Percentiles rank a stretch among this genome's conserved stretches.
These are phyloP conservation scores for Actinomortierella wolfii DNA, from an alignment of 371 early-diverging fungal genomes.

Conservation along the genomic window DNA sequence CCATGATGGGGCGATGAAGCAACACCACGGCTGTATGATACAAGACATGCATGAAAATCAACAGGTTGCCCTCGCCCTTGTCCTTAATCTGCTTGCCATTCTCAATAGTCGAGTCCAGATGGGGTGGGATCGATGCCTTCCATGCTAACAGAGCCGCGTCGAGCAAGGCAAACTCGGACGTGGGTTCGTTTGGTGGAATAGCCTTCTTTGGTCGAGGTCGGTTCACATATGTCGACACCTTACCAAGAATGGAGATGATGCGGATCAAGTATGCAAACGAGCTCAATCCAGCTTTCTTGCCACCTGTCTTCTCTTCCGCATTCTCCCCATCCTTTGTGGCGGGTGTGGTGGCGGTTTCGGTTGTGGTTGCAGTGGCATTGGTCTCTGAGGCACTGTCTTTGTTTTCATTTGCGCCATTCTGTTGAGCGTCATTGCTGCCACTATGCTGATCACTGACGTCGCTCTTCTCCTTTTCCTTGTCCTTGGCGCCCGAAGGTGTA, in stretches of 20 bases:
- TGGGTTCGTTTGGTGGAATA: constrained; percentile 45
- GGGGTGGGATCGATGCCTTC: constrained; percentile 50
- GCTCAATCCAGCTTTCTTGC: constrained; percentile 13
- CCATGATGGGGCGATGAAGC: constrained; percentile 52
- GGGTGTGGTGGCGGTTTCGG: neutral
- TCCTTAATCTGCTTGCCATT: constrained; percentile 43
- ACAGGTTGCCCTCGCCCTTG: constrained; percentile 34
- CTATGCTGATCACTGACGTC: too few species aligned
- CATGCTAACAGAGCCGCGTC: constrained; percentile 52
- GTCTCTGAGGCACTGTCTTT: neutral
- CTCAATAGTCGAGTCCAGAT: constrained; percentile 49
- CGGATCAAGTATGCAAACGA: constrained; percentile 46
- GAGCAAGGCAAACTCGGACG: constrained; percentile 52
- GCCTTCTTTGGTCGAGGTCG: constrained; percentile 45
- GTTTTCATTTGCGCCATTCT: too few species aligned
- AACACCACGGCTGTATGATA: constrained; percentile 55
- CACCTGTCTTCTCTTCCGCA: neutral
- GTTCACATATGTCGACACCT: constrained; percentile 57
- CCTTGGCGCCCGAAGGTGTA: neutral
- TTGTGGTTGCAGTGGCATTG: neutral
- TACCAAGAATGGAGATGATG: constrained; percentile 49
- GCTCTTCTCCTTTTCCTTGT: neutral
- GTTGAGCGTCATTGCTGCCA: too few species aligned
- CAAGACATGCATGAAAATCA: constrained; percentile 50
- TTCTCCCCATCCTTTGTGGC: neutral